Evolutionary conservation across 2,329 filamentous ascomycete species (phyloP), one percentile per base, ranked within the genome.

Genomic region (Hymenoscyphus infarciens): DNA sequence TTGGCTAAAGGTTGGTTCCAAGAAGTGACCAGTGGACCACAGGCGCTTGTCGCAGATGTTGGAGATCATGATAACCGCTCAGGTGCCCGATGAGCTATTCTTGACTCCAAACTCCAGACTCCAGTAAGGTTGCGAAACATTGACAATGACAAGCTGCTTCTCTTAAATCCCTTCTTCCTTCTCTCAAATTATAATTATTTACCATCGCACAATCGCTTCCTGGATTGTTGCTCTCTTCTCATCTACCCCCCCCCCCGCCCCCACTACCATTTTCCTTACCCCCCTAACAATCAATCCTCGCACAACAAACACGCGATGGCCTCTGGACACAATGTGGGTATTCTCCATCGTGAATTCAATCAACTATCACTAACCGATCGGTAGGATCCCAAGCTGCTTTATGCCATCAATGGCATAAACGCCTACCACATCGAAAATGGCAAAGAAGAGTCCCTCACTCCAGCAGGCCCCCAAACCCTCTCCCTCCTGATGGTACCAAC

Each of bases 401-500:
- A 88, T 75, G 84, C 86, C 71, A 83, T 98, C 74, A 87, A 88
- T 69, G 92, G 92, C 79, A 94, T 99, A 73, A 88, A 88, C 68
- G 95, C 94, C 67, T 97, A 92, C 79, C 92, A 97, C 74, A 87
- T 98, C 65, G 86, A 92, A 75, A 86, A 96, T 83, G 94, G 95
- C 76, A 84, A 88, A 69, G 93, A 98, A 77, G 81, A 88, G 61
- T 83, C 86, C 15, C 86, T 99, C 71, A 98, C 92, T 15, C 87
- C 90, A 0, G 89, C 90, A 1, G 92, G 93, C 1, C 89, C 92
- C 19, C 92, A 97, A 79, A 97, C 93, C 0, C 82, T 99, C 60
- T 97, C 94, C 25, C 82, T 98, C 62, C 79, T 98, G 71, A 98
- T 98, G 94, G 94, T 98, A 19, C 94, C 94, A 6, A 97, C 94